Percentiles rank a stretch among this genome's conserved stretches.
Conservation (phyloP, 2,329 filamentous ascomycete species). For the Paraconiothyrium sp. region DNA sequence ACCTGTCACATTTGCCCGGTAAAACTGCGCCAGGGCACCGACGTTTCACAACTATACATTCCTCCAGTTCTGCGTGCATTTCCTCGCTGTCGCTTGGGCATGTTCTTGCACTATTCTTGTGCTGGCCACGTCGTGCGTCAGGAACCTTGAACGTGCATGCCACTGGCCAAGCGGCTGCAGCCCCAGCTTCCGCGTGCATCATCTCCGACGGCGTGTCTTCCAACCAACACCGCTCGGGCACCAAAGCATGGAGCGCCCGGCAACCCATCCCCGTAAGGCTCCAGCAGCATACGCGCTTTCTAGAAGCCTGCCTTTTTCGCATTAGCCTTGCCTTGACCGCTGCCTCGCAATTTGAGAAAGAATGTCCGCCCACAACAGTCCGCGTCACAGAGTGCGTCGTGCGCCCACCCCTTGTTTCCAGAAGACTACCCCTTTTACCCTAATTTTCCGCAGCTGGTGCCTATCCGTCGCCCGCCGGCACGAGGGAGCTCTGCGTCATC, state of each 20-base stretch:
- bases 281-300: constrained; percentile 40
- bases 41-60: constrained; percentile 43
- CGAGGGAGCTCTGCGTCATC: constrained; percentile 20
- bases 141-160: constrained; percentile 35
- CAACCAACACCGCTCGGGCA: constrained; percentile 34
- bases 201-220: constrained; percentile 24
- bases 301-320: constrained; percentile 36
- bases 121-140: constrained; percentile 40
- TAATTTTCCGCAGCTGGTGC: constrained; percentile 25
- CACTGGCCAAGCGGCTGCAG: constrained; percentile 43
- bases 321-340: constrained; percentile 24
- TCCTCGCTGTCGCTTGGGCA: constrained; percentile 29
- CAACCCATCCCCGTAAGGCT: constrained; percentile 40
- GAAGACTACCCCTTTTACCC: constrained; percentile 50
- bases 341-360: constrained; percentile 48
- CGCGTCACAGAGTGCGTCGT: constrained; percentile 36
- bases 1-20: constrained; percentile 31
- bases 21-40: constrained; percentile 39
- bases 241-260: constrained; percentile 40
- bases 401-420: constrained; percentile 45
- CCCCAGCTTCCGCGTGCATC: constrained; percentile 35
- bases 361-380: constrained; percentile 28
- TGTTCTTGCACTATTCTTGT: constrained; percentile 43
- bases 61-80: constrained; percentile 25
- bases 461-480: constrained; percentile 23